phyloP scores from a whole-genome alignment of 768 basidiomycete species.

The Leccinum obscurum region DNA sequence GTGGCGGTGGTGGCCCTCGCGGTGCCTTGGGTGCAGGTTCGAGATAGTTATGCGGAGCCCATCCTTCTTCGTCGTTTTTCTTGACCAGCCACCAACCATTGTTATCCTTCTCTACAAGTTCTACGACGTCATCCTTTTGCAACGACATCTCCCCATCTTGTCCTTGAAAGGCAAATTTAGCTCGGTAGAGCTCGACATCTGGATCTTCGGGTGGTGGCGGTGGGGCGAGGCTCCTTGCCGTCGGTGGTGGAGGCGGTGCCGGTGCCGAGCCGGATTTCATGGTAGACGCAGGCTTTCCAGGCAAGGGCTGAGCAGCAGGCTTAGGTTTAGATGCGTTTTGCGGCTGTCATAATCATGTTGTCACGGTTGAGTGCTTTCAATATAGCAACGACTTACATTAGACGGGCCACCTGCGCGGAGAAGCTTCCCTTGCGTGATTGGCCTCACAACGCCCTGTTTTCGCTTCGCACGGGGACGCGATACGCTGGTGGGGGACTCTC shows the following conservation, averaged over 20 bases:
- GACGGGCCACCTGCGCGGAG: conserved; percentile 77
- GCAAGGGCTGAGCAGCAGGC: conserved; percentile 52
- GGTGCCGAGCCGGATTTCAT: conserved; percentile 23
- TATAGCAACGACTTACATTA: conserved; percentile 37
- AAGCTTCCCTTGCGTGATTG: conserved; percentile 83
- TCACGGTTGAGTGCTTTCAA: not conserved
- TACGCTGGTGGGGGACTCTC: conserved; percentile 78
- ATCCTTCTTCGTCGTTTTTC: conserved; percentile 80
- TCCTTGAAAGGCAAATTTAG: conserved; percentile 90
- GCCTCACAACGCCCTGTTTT: conserved; percentile 83
- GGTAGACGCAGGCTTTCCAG: conserved; percentile 50
- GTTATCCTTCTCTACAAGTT: conserved; percentile 87
- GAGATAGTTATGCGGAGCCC: conserved; percentile 94
- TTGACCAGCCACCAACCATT: conserved; percentile 99
- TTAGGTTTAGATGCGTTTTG: conserved; percentile 39
- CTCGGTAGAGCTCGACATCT: conserved; percentile 74
- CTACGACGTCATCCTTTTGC: conserved; percentile 88
- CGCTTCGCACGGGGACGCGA: conserved; percentile 85
- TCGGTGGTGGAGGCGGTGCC: conserved; percentile 38
- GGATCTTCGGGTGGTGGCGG: conserved; percentile 61
- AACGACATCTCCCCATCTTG: conserved; percentile 91
- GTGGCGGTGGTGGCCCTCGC: conserved; percentile 63
- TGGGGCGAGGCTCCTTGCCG: conserved; percentile 46
- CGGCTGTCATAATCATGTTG: conserved; percentile 42
- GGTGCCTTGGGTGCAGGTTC: conserved; percentile 73